Evolutionary conservation across 1,284 basidiomycete species (phyloP), one percentile per base, ranked within the genome.

Genomic region (Moesziomyces parantarcticus): DNA sequence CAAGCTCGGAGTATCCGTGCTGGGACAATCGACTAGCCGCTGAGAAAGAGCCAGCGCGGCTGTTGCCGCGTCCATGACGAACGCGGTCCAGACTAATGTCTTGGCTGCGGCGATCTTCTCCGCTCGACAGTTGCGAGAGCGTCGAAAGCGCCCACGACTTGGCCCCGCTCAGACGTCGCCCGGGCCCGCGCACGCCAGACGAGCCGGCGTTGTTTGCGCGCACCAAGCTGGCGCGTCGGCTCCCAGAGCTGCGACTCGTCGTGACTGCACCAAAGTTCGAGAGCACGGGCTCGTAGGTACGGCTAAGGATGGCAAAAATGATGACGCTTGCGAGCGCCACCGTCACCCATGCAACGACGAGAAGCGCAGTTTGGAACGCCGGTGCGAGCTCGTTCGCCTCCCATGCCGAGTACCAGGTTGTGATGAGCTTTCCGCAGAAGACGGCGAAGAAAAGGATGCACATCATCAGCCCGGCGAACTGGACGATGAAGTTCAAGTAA

Each of bases 241-340:
- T 42, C 16, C 58, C 53, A 39, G 34, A 53, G n/a, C 49, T 48
- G 16, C 50, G 43, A n/a, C 50, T 51, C 20, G 11, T 10, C 3
- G 43, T 48, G 5, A 34, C 55, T 16, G 47, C 45, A 21, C 50
- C 46, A 22, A 69, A 18, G 53, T 36, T 59, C 8, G 57, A 50
- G 9, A 70, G 42, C 26, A 70, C 49, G 13, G 67, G 67, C 51
- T 70, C 67, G 23, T 70, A 70, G 9, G 67, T 70, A 3, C 62
- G 53, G n/a, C 58, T 58, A 16, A 65, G 42, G 34, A 65, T 71
- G 20, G 59, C 55, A 36, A 61, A 61, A 20, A 71, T 63, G 40
- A 71, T 56, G 29, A 58, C 39, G 40, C 54, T 57, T 1, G 58
- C 68, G 26, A 60, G 46, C 18, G 40, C 44, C 11, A 65, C 36